Conservation (phyloP, 805 yeast species). For the Starmerella powellii region DNA sequence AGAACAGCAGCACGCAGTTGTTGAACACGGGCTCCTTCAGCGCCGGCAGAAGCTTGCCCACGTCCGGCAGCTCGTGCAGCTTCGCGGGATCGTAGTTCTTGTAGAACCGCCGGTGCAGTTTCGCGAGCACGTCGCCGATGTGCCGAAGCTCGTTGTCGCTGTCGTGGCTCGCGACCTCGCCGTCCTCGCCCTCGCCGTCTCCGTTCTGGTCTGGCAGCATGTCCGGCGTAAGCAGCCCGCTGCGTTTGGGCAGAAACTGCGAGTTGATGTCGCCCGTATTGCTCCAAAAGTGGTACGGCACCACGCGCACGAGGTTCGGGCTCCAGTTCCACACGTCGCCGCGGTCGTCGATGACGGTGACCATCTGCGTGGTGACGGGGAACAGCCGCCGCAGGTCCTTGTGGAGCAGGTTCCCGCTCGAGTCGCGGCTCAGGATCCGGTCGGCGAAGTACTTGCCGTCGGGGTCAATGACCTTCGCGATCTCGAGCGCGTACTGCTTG, state of each 20-base stretch:
- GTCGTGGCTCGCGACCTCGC: constrained; percentile 5
- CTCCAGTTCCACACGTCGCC: constrained; percentile 99
- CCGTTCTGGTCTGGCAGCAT: constrained; percentile 7
- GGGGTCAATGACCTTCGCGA: constrained; percentile 87
- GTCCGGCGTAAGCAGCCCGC: constrained; percentile 26
- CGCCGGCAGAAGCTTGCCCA: constrained; percentile 39
- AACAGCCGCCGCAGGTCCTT: constrained; percentile 78
- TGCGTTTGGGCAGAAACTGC: constrained; percentile 72
- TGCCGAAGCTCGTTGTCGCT: constrained; percentile 56
- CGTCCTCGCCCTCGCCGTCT: constrained; percentile 2
- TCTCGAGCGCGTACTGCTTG: constrained; percentile 76
- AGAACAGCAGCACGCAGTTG: constrained; percentile 61
- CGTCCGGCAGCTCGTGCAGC: constrained; percentile 23
- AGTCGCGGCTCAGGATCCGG: constrained; percentile 83
- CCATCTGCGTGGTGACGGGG: constrained; percentile 95
- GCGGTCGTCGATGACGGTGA: constrained; percentile 88
- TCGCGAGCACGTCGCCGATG: constrained; percentile 48
- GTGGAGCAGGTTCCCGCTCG: constrained; percentile 82
- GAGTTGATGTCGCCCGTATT: constrained; percentile 97
- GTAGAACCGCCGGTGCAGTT: constrained; percentile 61
- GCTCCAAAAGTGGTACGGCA: constrained; percentile 90
- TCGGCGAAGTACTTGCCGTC: constrained; percentile 78
- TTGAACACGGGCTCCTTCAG: constrained; percentile 58
- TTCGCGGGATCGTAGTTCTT: constrained; percentile 31
- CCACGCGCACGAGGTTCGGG: constrained; percentile 76